These are phyloP conservation scores for Camelina laxa DNA, from an alignment of 345 rosid genomes.

Conservation along the genomic window DNA sequence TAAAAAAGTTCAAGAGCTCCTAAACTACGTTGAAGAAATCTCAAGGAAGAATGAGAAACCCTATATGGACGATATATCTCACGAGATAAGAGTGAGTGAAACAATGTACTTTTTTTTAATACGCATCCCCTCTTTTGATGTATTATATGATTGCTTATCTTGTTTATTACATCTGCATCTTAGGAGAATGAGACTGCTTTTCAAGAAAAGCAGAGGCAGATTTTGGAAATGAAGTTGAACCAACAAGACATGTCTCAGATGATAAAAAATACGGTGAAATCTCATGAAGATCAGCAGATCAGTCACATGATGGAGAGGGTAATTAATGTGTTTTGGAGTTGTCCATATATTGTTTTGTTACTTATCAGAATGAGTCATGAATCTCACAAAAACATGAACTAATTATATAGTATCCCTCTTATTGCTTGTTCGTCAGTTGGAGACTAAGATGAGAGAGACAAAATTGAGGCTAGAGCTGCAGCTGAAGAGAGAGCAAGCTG, in stretches of 20 bases:
- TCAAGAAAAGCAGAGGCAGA: background rate
- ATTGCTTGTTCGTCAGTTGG: background rate
- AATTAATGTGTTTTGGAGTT: conserved; percentile 2
- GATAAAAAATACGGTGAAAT: background rate
- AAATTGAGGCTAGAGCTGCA: background rate
- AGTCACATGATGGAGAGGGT: conserved; percentile 14
- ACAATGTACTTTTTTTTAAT: background rate
- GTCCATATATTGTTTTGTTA: background rate
- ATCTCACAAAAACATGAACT: no score
- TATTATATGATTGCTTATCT: background rate
- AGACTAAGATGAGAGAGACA: background rate
- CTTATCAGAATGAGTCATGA: no score
- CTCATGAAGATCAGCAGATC: background rate
- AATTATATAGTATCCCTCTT: no score
- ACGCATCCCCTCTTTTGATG: background rate
- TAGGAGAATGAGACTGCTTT: background rate
- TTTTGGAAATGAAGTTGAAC: background rate
- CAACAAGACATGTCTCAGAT: background rate
- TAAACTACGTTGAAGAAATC: conserved; percentile 55
- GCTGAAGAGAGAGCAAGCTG: background rate
- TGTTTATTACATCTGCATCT: background rate
- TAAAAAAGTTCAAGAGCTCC: conserved; percentile 58
- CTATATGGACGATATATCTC: conserved; percentile 62
- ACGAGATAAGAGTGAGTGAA: conserved; percentile 52
- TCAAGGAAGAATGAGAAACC: conserved; percentile 62